Conservation (phyloP, 306 rosid genomes). For the Vigna angularis region DNA sequence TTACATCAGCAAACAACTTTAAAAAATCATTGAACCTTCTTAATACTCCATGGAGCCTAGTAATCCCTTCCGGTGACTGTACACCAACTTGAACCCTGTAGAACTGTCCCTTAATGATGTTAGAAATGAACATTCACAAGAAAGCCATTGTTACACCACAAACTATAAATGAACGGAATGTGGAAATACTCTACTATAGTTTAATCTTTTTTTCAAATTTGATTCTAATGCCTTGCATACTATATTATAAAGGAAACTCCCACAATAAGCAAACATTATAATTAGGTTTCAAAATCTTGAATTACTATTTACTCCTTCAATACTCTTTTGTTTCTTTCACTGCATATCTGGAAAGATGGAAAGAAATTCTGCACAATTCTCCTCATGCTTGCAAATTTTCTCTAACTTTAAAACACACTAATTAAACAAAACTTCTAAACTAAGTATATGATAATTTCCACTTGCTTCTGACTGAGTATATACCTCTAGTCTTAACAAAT, state of each 20-base stretch:
- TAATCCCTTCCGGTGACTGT: conserved; percentile 89
- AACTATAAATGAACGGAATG: conserved; percentile 22
- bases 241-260: conserved; percentile 19
- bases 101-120: conserved; percentile 89
- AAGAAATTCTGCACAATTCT: background rate
- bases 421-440: conserved; percentile 16
- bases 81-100: conserved; percentile 98
- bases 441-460: conserved; percentile 28
- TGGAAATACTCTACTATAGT: conserved; percentile 1
- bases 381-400: background rate
- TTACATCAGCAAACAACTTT: conserved; percentile 83
- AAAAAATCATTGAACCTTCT: conserved; percentile 97
- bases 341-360: conserved; percentile 1
- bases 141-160: conserved; percentile 32
- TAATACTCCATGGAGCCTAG: conserved; percentile 66
- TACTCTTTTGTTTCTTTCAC: conserved; percentile 3
- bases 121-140: conserved; percentile 52
- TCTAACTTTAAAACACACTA: conserved; percentile 12
- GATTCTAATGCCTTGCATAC: background rate
- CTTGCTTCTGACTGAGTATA: conserved; percentile 5
- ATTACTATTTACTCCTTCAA: conserved; percentile 2
- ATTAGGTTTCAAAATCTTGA: conserved; percentile 4
- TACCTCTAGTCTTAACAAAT: conserved; percentile 23
- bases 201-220: conserved; percentile 6
- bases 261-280: conserved; percentile 14